Evolutionary conservation across 768 basidiomycete species (phyloP), one percentile per base, ranked within the genome.

Genomic region (Pisolithus orientalis): DNA sequence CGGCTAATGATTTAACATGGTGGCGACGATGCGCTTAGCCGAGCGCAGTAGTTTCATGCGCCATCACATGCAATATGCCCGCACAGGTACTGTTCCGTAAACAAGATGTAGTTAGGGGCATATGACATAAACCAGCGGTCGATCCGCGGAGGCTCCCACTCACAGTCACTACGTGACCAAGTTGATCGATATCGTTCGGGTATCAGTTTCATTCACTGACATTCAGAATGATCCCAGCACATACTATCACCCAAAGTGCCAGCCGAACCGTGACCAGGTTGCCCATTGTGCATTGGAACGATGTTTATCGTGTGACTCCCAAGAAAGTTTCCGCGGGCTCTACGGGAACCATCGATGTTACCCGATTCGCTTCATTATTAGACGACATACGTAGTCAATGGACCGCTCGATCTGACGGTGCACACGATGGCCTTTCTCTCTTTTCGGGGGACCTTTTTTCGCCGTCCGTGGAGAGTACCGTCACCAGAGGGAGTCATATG

Each of bases 371-470:
- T n/a, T 79, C 82, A 9, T 72, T 87, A 34, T 68, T 94, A 25
- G 74, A 87, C 50, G 73, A 78, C 53, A 70, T 90, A 28, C 77
- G 89, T 47, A 68, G 72, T 47, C 65, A 67, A 38, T 91, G 88
- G 88, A 57, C 68, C 4, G 58, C 70, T 34, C 59, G 72, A 52
- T 40, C 65, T 38, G 78, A 82, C 55, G 78, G 79, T 5, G 69
- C 72, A 45, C 74, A 73, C 57, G 86, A 91, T 60, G 92, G 92
- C 0, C 71, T 96, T 7, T 74, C 85, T 0, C 69, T 96, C 4
- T 96, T 94, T 68, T 93, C 90, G 34, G 93, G 93, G 7, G 93
- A 95, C 66, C 73, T 91, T 10, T 94, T 94, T 65, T 84, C 87
- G 24, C 93, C 92, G 0, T 90, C 87, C 1, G 77, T 90, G 1